Base-by-base conservation (phyloP, 208 protist species). In the Endotrypanum monterogeii region DNA sequence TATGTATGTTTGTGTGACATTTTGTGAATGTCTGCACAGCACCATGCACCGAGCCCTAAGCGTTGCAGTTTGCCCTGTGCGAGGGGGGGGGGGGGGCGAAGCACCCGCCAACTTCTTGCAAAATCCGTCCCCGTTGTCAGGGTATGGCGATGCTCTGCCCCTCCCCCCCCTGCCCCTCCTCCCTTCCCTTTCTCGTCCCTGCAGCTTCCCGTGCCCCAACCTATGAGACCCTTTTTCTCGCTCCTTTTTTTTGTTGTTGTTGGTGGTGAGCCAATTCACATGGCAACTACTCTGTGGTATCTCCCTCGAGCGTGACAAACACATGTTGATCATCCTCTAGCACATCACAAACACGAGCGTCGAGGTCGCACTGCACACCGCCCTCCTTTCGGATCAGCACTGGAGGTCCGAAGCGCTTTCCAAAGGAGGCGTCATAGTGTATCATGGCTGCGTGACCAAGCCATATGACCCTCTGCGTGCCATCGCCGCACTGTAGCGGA, bases 361-460 rank as follows among this genome's bases (percentile, higher is more conserved):
- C 81, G 0, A 86, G 74, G 73, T 95, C 90, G 78, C 90, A 95
- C 52, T 82, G 78, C 23, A 90, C 81, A 20, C 94, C 94, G 65
- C 91, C 94, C 72, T 97, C 94, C 71, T 95, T 93, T 1, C 86
- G 86, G 35, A 97, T 93, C 12, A 79, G 87, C 5, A 87, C 56
- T 14, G 91, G 89, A 4, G 88, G 67, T 11, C 94, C 94, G 61
- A 89, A 92, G 54, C 76, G 68, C 30, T 78, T 72, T 2, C 94
- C 91, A 73, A 95, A 91, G 32, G 65, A 90, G 39, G 71, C 61
- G 78, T 97, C 91, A 82, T 97, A 97, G 69, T 93, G 90, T n/a
- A 95, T 84, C 87, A 97, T 94, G 1, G 91, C 94, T 3, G 92
- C 94, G 71, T 94, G 88, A 55, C 89, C 91, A 8, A 97, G 83